These are phyloP conservation scores for Casaregolazyma suthepensis DNA, from an alignment of 1,139 yeast species.

Conservation along the genomic window DNA sequence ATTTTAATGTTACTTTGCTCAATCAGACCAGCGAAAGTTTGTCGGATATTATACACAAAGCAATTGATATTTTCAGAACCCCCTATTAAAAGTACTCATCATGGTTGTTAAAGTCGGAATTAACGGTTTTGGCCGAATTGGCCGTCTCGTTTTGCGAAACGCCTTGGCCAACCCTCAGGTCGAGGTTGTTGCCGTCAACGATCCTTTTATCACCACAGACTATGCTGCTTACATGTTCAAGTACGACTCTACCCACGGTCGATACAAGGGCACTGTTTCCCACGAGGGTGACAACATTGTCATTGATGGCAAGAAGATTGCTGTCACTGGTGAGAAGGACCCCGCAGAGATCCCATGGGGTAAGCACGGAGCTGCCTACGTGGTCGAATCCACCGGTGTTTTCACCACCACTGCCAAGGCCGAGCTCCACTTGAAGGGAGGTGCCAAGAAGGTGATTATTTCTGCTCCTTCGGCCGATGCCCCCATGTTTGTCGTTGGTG, in stretches of 20 bases:
- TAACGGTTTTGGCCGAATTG: constrained; percentile 88
- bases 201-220: constrained; percentile 77
- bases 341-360: constrained; percentile 84
- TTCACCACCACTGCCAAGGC: constrained; percentile 77
- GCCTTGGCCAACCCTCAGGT: constrained; percentile 65
- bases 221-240: constrained; percentile 86
- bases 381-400: constrained; percentile 85
- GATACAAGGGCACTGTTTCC: constrained; percentile 61
- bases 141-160: constrained; percentile 75
- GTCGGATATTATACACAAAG: neutral
- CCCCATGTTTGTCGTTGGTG: constrained; percentile 86
- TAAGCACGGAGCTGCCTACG: constrained; percentile 65
- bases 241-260: constrained; percentile 84
- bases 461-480: constrained; percentile 87
- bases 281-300: constrained; percentile 50
- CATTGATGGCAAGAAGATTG: constrained; percentile 64
- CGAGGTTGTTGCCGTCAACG: constrained; percentile 74
- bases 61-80: neutral
- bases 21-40: neutral
- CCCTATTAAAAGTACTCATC: constrained; percentile 10
- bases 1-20: neutral
- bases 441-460: constrained; percentile 85
- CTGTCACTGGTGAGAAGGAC: constrained; percentile 70
- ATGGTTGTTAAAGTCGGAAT: constrained; percentile 57
- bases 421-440: constrained; percentile 72